Base-by-base conservation (phyloP, 2,329 filamentous ascomycete species). In the Nectriaceae sp. region DNA sequence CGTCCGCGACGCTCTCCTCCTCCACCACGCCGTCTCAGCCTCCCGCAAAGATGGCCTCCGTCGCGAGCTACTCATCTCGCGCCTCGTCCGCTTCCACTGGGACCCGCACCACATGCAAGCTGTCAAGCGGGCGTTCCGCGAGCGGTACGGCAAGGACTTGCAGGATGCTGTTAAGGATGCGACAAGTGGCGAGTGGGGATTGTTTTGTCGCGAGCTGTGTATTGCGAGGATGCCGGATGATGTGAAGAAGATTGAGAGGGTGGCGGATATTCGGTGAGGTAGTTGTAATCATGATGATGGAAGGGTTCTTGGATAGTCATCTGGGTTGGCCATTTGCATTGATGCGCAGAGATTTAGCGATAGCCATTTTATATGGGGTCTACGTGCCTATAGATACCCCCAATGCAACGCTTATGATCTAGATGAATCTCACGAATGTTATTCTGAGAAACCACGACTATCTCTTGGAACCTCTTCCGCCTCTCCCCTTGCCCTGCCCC, bases 61-160 rank as follows among this genome's bases (percentile, higher is more conserved):
- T 22, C 87, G 89, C 39, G 93, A 97, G 67, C 75, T 97, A 41
- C 82, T 99, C 42, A 95, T 96, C 55, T 92, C 88, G 3, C 81
- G 94, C 2, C 79, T 97, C 2, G 89, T 97, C 37, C 81, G 94
- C 24, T 84, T 93, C 68, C 94, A 97, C 71, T 97, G 94, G 94
- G 92, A 97, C 63, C 82, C 87, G 4, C 72, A 80, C 54, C 93
- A 97, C 70, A 79, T 97, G 72, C 82, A 85, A 50, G 79, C 81
- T 18, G 83, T 97, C 45, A 95, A 95, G 77, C 72, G 74, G 24
- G 89, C 91, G 53, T 99, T 91, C 70, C 79, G 82, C 47, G 83
- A 87, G 53, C 85, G 91, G 52, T 97, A 97, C 69, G 79, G 81
- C 4, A 74, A 79, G 42, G 82, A 87, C 39, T 78, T 97, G 54